phyloP scores from a whole-genome alignment of 1,284 basidiomycete genomes.

The Clitocybe nebularis region DNA sequence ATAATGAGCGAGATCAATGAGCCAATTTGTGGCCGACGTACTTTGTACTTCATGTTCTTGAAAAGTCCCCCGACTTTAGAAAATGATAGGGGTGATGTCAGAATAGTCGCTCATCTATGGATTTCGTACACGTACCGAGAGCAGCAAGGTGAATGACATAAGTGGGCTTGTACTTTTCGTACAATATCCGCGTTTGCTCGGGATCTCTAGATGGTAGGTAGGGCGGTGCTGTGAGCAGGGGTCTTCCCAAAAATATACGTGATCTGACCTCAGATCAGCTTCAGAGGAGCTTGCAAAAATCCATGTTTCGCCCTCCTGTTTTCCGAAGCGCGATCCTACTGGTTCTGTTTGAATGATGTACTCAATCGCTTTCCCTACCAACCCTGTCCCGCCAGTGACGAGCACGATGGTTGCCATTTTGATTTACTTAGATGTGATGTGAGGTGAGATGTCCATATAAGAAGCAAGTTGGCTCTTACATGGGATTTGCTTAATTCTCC shows the following conservation, averaged over 20 bases:
- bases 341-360: conserved; percentile 77
- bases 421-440: neutral
- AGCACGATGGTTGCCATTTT: conserved; percentile 51
- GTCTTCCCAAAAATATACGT: neutral
- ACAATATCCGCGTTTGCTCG: conserved; percentile 62
- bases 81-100: conserved; percentile 8
- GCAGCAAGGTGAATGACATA: conserved; percentile 91
- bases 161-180: conserved; percentile 85
- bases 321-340: conserved; percentile 73
- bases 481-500: no score
- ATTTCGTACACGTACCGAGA: conserved; percentile 50
- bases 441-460: neutral
- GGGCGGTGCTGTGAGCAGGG: conserved; percentile 2
- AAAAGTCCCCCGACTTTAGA: conserved; percentile 80
- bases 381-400: conserved; percentile 82
- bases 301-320: conserved; percentile 75
- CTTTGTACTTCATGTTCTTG: conserved; percentile 90
- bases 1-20: conserved; percentile 2
- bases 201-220: conserved; percentile 45
- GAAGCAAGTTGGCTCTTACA: neutral
- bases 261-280: conserved; percentile 67
- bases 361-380: conserved; percentile 81
- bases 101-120: neutral
- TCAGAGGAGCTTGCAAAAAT: conserved; percentile 76
- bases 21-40: conserved; percentile 20